These are phyloP conservation scores for Cerioporus squamosus DNA, from an alignment of 1,284 basidiomycete species.

Conservation along the genomic window DNA sequence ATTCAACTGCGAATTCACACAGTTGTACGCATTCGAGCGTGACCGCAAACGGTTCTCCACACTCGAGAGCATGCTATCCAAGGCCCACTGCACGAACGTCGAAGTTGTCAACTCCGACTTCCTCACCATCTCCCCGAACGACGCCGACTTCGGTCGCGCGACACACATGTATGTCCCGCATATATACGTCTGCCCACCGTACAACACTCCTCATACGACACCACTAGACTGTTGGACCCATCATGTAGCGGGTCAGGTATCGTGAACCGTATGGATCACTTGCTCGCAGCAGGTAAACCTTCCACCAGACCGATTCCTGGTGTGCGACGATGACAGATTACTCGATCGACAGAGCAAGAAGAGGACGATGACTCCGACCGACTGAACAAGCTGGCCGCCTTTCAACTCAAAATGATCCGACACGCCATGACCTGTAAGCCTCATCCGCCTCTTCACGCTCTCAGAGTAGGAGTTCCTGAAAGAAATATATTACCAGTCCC, in stretches of 20 bases:
- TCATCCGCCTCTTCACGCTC: background rate
- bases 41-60: conserved; percentile 82
- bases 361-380: conserved; percentile 52
- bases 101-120: conserved; percentile 80
- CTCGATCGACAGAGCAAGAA: conserved; percentile 24
- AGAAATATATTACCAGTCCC: conserved; percentile 49
- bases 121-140: conserved; percentile 69
- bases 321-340: too few relatives aligned
- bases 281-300: conserved; percentile 66
- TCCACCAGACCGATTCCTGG: background rate
- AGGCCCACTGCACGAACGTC: conserved; percentile 82
- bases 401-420: conserved; percentile 92
- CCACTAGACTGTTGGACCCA: conserved; percentile 81
- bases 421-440: conserved; percentile 92
- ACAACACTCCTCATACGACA: background rate
- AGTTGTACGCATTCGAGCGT: conserved; percentile 89
- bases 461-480: background rate
- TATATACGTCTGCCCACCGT: background rate
- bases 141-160: conserved; percentile 62
- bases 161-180: conserved; percentile 79
- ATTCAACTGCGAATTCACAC: background rate
- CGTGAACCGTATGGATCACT: conserved; percentile 87
- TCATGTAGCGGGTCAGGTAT: conserved; percentile 95
- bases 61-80: conserved; percentile 81
- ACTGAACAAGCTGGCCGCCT: conserved; percentile 80